Base-by-base conservation (phyloP, 495 filamentous ascomycete genomes). In the Lentithecium fluviatile region DNA sequence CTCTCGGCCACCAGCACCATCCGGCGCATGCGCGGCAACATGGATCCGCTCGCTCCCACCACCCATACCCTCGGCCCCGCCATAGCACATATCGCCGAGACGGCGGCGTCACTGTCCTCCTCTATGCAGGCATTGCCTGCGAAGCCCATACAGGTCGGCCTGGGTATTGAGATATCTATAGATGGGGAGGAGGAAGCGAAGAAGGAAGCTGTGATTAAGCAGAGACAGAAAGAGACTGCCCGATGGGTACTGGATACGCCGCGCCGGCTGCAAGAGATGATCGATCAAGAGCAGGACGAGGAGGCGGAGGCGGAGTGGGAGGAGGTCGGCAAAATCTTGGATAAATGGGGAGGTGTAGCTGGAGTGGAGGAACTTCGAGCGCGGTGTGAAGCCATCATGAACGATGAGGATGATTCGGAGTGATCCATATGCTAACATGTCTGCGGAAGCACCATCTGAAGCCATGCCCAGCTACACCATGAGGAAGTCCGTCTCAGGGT, bases 1-100 rank as follows among this genome's bases (percentile, higher is more conserved):
- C 97, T 98, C 62, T 82, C 84, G 17, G 94, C 94, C 15, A 97
- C 95, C 13, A 91, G 96, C 72, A 97, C 93, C 12, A 98, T 98
- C 69, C 82, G 89, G 23, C 87, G 85, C 71, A 92, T 92, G 89
- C 74, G 87, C 37, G 75, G 78, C 19, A 87, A 83, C 65, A 91
- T 90, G 88, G 85, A 87, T 58, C 85, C 84, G n/a, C 67, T 88
- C 53, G 83, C 82, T 45, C 83, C 87, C 17, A 83, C 85, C 65
- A 85, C 86, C 0, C 81, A 82, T 45, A 93, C 87, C 6, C 75
- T 97, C 25, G 84, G 87, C 46, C 83, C 85, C 25, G 87, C 89
- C 7, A 88, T 97, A 68, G 81, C 80, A 0, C 87, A 89, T 70
- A 90, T 97, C 55, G 93, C 90, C 47, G 83, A 87, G 73, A 86